phyloP scores from a whole-genome alignment of 768 basidiomycete species.

The Kwoniella sp. region DNA sequence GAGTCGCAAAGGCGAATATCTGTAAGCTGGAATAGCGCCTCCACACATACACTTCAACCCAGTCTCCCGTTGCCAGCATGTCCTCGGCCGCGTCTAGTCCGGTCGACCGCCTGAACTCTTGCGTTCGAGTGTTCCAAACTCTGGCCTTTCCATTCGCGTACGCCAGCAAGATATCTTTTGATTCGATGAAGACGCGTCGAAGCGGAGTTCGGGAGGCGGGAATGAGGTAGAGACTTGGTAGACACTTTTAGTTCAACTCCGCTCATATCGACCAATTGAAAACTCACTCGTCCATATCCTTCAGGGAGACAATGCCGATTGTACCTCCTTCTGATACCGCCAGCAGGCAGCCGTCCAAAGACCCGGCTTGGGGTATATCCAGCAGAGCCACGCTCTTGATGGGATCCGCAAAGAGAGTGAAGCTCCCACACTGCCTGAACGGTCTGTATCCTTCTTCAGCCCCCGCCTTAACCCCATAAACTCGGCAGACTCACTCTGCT shows the following conservation, averaged over 20 bases:
- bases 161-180: conserved; percentile 66
- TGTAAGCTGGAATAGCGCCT: too few species aligned
- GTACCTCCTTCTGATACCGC: conserved; percentile 76
- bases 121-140: conserved; percentile 77
- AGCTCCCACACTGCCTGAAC: conserved; percentile 64
- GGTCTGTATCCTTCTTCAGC: conserved; percentile 14
- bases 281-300: conserved; percentile 72
- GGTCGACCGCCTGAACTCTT: conserved; percentile 83
- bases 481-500: conserved; percentile 25
- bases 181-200: conserved; percentile 60
- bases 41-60: conserved; percentile 69
- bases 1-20: too few species aligned
- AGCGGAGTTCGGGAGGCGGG: conserved; percentile 75
- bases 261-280: neutral
- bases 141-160: conserved; percentile 74
- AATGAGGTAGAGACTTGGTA: conserved; percentile 75
- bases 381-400: conserved; percentile 50
- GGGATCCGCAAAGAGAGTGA: conserved; percentile 68
- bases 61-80: conserved; percentile 65
- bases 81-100: conserved; percentile 70
- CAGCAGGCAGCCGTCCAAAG: conserved; percentile 64
- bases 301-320: conserved; percentile 67
- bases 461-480: neutral
- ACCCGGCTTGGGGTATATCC: conserved; percentile 49
- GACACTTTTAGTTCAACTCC: too few species aligned